Conservation (phyloP, 2,329 filamentous ascomycete species). For the Raffaelea ambrosiae region DNA sequence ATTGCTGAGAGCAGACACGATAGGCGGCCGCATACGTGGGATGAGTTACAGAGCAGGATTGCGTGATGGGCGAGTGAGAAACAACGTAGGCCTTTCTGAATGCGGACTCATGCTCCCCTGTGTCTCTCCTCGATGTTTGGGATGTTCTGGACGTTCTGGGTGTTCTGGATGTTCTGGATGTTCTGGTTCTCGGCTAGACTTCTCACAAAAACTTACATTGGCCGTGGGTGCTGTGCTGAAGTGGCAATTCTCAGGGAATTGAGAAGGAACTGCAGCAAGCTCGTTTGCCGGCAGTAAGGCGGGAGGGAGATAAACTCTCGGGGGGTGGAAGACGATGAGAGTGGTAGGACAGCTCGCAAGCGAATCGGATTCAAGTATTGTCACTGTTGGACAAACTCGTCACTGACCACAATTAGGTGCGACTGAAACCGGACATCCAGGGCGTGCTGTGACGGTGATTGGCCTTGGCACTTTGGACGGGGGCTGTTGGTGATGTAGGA, state of each 20-base stretch:
- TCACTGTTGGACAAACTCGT: slow-evolving; percentile 7
- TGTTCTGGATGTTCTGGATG: too few species aligned
- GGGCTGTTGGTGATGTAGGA: background rate
- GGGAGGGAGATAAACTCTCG: background rate
- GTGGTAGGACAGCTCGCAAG: slow-evolving; percentile 6
- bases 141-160: too few species aligned
- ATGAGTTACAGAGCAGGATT: too few species aligned
- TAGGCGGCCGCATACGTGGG: too few species aligned
- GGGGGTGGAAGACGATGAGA: background rate
- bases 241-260: slow-evolving; percentile 6
- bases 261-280: background rate
- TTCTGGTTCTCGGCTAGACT: too few species aligned
- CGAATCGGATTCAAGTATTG: background rate
- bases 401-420: slow-evolving; percentile 7
- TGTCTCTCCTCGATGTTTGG: too few species aligned
- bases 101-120: too few species aligned
- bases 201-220: too few species aligned
- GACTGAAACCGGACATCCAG: slow-evolving; percentile 5
- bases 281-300: background rate
- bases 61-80: too few species aligned
- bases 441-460: background rate
- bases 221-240: slow-evolving; percentile 10
- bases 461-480: background rate
- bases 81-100: too few species aligned
- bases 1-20: too few species aligned